A percentile compares a stretch with the other conserved stretches of the same genome.
Conservation (phyloP, 495 filamentous ascomycete species). For the Podospora pseudoanserina region DNA sequence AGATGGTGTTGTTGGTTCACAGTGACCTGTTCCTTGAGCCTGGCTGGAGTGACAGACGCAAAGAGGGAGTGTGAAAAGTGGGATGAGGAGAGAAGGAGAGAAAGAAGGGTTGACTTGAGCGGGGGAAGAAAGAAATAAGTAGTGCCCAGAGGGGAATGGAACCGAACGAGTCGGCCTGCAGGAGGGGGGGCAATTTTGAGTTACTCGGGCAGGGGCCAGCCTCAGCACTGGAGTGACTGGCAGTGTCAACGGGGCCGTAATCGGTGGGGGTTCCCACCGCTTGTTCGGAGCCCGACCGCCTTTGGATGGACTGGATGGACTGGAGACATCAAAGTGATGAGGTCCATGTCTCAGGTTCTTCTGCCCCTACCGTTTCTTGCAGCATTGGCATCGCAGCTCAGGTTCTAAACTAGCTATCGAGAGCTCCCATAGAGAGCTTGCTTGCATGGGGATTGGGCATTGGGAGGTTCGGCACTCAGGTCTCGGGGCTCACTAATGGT, state of each 20-base stretch:
- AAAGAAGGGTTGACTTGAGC: slow-evolving; percentile 3
- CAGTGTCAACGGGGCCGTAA: slow-evolving; percentile 15
- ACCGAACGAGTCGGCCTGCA: slow-evolving; percentile 13
- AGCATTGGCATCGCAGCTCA: no score
- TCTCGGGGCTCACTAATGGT: slow-evolving; percentile 3
- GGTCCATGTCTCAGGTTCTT: not conserved
- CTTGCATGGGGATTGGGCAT: no score
- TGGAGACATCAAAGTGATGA: not conserved
- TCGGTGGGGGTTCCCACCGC: slow-evolving; percentile 25
- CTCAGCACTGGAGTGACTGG: not conserved
- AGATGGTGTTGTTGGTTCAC: slow-evolving; percentile 11
- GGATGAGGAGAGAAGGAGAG: slow-evolving; percentile 10
- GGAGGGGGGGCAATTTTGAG: slow-evolving; percentile 21
- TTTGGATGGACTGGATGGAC: not conserved
- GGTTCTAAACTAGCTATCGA: no score
- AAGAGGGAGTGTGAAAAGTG: slow-evolving; percentile 18
- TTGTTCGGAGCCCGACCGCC: slow-evolving; percentile 25
- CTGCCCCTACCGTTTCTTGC: not conserved
- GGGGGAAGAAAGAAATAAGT: not conserved
- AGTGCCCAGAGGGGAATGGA: slow-evolving; percentile 1
- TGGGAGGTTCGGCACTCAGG: not conserved
- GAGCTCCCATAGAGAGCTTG: no score
- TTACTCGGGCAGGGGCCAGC: not conserved
- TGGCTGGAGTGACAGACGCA: slow-evolving; percentile 16
- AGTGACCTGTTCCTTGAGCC: slow-evolving; percentile 15